Evolutionary conservation across 2,329 filamentous ascomycete species (phyloP).

Genomic region (Aspergillus phoenicis): DNA sequence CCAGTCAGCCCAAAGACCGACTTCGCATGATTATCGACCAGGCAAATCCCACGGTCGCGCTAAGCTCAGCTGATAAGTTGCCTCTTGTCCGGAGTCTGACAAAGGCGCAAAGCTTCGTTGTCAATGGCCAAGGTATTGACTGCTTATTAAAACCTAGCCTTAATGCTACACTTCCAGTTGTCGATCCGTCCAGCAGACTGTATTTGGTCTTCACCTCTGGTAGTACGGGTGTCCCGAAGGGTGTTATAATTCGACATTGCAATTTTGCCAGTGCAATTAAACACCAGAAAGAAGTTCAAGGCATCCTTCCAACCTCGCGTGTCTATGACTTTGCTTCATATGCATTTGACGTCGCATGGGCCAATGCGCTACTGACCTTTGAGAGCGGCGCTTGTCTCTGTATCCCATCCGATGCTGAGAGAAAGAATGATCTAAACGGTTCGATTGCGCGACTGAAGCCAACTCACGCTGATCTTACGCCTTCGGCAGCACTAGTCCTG

Average conservation of each 20-base stretch:
- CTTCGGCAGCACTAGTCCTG: slow-evolving; percentile 50
- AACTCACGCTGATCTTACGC: slow-evolving; percentile 59
- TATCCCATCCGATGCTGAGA: slow-evolving; percentile 50
- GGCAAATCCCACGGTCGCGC: neutral
- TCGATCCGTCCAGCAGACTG: neutral
- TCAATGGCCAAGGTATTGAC: neutral
- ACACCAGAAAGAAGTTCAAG: neutral
- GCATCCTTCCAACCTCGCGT: slow-evolving; percentile 12
- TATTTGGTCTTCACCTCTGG: slow-evolving; percentile 49
- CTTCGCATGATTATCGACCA: neutral
- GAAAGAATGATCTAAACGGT: slow-evolving; percentile 48
- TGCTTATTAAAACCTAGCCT: no score
- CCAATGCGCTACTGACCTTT: slow-evolving; percentile 55
- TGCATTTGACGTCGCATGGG: slow-evolving; percentile 53
- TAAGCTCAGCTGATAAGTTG: neutral
- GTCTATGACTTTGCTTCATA: slow-evolving; percentile 47
- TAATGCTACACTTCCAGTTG: neutral
- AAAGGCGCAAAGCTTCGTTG: neutral
- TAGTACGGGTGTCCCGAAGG: slow-evolving; percentile 55
- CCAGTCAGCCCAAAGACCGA: neutral
- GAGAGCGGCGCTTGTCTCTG: slow-evolving; percentile 58
- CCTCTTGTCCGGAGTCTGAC: neutral
- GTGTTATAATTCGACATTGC: slow-evolving; percentile 61
- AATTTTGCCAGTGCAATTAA: slow-evolving; percentile 5
- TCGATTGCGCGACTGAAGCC: slow-evolving; percentile 52